Evolutionary conservation across 2,329 filamentous ascomycete species (phyloP), one percentile per base, ranked within the genome.

Genomic region (Sporothrix curviconia): DNA sequence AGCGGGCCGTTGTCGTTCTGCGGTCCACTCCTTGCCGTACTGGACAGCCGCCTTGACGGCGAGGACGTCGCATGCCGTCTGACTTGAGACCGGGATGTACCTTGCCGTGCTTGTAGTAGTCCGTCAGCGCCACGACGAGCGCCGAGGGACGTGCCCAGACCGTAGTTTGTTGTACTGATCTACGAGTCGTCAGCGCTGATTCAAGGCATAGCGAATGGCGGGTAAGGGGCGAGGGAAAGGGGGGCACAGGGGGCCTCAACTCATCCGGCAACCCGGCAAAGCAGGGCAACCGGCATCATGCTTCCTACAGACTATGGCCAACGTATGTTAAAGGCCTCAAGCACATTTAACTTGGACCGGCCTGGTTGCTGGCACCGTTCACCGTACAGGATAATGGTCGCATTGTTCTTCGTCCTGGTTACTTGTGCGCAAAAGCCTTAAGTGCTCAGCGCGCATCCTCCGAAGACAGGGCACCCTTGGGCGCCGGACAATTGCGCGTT

Each of bases 71-170:
- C 94, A 99, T 99, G 71, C 90, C 94, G 78, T 99, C 99, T 75
- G 99, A 90, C 84, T 99, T 99, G 68, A 99, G 85, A 79, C 94
- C 94, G 59, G 92, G 66, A 99, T 99, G 82, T 97, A 99, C 79
- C n/a, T 99, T 94, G 65, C 94, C 94, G 78, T 94, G 92, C 87
- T 97, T 97, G 85, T 99, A 97, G 86, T 99, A 99, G 76, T 99
- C 94, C 74, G 94, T 97, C 72, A 96, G 78, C 68, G 94, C 94
- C 60, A n/a, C n/a, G 94, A 92, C 61, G 94, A 92, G 69, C 94
- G 91, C n/a, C 76, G 87, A 87, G 66, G 94, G 94, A 89, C 63
- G 94, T 99, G 78, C 94, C 94, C 94, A 99, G 99, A 75, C 94
- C 94, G 74, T 99, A 99, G 79, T 99, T 99, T n/a, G n/a, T n/a